Evolutionary conservation across 2,329 filamentous ascomycete species (phyloP), one percentile per base, ranked within the genome.

Genomic region (Capronia coronata): DNA sequence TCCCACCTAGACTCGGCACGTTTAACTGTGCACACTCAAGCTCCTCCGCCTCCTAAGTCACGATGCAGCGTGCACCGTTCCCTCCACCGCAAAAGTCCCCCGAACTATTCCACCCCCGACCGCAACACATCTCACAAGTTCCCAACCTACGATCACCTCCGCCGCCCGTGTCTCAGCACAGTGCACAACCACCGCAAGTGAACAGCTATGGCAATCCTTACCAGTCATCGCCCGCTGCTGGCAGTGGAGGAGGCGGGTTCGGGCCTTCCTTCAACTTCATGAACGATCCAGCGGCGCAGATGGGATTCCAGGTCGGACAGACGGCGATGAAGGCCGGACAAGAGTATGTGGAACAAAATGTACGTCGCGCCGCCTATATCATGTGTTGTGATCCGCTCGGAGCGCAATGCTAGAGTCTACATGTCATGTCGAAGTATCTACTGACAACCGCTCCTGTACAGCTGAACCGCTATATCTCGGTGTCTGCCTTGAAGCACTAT

Each of bases 71-170:
- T 67, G 77, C 84, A 66, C 76, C 81, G 47, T 95, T 93, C 73
- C 81, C 82, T 68, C 86, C 90, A 65, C 75, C 78, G 23, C 80
- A 82, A 52, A 80, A 83, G 62, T 95, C 89, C 65, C 91, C 90
- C 66, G 90, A 91, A 59, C 82, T 97, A 62, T 93, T 97, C 71
- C 93, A 97, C 68, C 93, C 93, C 51, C 89, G 97, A 51, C 93
- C 93, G 55, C 93, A 98, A 71, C 93, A 98, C 76, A 91, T 97
- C 63, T 97, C 93, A 65, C 94, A 90, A 51, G 93, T 98, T 43
- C 93, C 93, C 38, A 93, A 97, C 73, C 82, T 98, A 67, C 84
- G 94, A 69, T 97, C 93, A 51, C 93, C 93, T 54, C 91, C 88
- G 54, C 90, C 87, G 30, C 77, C 77, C 44, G 79, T 82, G 63